Base-by-base conservation (phyloP, 352 stramenopile genomes). In the Phytopythium montanum region DNA sequence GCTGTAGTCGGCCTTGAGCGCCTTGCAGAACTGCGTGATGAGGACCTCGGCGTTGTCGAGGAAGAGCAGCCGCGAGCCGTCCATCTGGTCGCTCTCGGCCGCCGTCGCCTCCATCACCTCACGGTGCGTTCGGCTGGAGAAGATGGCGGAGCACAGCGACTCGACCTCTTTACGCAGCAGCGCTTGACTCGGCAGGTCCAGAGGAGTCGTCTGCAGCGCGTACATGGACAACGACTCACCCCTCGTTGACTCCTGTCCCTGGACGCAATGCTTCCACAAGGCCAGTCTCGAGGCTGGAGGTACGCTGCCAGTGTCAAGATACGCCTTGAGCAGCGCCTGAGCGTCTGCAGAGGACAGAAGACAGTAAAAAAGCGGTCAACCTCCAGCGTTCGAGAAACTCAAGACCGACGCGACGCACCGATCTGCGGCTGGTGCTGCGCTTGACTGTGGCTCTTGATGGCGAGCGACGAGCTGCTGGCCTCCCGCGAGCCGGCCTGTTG, bases 21-120 rank as follows among this genome's bases (percentile, higher is more conserved):
- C 74, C 41, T 86, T 87, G 59, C 81, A 92, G 28, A 89, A 25
- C 50, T 85, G 73, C 25, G 80, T 88, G 28, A 92, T 21, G 18
- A 93, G 59, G 10, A 84, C 84, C 66, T 94, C 85, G 25, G 81
- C 78, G 42, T 70, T 85, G 61, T 94, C 82, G 42, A 92, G 88
- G 56, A 93, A 90, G 8, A 88, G 65, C 51, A 94, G 59, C 6
- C 79, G 79, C 13, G 76, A 64, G 25, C 72, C 76, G 50, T 88
- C 79, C 46, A 75, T 73, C 2, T 53, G 73, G 26, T 86, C 66
- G 8, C 68, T 69, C 14, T 72, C 58, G 55, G 70, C 62, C 8
- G 62, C 45, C 57, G n/a, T n/a, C n/a, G 71, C 59, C 18, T 75
- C 38, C 2, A 87, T 56, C 5, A 66, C 73, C 54, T 81, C 72